Conservation (phyloP, 371 early-diverging fungal genomes). For the Mucor lusitanicus region DNA sequence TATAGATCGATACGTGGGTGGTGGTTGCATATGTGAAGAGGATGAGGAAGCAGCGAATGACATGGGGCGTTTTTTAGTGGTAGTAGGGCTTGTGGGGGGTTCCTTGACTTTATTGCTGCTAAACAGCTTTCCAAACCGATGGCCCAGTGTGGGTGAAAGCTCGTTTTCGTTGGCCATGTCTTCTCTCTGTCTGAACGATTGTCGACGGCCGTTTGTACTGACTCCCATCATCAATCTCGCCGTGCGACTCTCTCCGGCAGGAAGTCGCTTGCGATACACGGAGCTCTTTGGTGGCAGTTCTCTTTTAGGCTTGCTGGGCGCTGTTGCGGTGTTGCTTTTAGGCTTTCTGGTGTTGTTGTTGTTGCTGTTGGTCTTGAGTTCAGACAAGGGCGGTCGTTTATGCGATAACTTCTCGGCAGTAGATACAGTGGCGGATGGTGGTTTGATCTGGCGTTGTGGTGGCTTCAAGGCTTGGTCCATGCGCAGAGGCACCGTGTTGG, state of each 20-base stretch:
- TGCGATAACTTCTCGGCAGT: background rate
- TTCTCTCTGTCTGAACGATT: slow-evolving; percentile 20
- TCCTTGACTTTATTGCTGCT: background rate
- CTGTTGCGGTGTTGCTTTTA: slow-evolving; percentile 5
- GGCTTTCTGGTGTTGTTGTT: background rate
- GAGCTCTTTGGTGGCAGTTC: slow-evolving; percentile 29
- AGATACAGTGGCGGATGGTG: slow-evolving; percentile 2
- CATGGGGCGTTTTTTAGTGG: slow-evolving; percentile 27
- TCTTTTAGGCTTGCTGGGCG: slow-evolving; percentile 3
- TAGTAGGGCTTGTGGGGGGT: background rate
- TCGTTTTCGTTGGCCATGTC: background rate
- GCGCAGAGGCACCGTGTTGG: slow-evolving; percentile 25
- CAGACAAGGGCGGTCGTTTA: slow-evolving; percentile 9
- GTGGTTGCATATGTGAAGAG: slow-evolving; percentile 11
- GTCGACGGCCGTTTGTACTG: slow-evolving; percentile 36
- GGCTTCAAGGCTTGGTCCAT: slow-evolving; percentile 2
- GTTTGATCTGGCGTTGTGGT: background rate
- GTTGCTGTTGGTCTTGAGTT: slow-evolving; percentile 1
- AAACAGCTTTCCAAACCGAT: slow-evolving; percentile 13
- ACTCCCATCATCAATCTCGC: slow-evolving; percentile 48
- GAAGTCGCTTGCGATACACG: slow-evolving; percentile 34
- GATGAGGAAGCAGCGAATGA: slow-evolving; percentile 17
- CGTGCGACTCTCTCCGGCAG: slow-evolving; percentile 42
- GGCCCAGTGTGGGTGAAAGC: slow-evolving; percentile 10
- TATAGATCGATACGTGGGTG: slow-evolving; percentile 11